Percentiles rank a stretch among this genome's conserved stretches.
Evolutionary conservation across 1,284 basidiomycete genomes (phyloP).

Genomic region (Butyriboletus pseudospeciosus): DNA sequence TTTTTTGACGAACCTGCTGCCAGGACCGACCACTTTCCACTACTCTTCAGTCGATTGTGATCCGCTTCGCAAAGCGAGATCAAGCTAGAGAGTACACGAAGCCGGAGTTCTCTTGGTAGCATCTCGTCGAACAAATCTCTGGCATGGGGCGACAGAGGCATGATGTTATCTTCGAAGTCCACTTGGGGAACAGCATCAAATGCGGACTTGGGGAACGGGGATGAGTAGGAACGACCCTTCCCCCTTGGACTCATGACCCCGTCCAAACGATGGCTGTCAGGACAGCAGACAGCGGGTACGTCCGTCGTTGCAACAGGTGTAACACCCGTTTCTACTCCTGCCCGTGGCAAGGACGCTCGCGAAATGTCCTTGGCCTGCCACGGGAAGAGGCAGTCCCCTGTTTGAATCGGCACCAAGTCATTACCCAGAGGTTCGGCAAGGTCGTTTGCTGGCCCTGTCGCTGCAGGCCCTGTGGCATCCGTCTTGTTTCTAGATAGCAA

Average conservation of each 20-base stretch:
- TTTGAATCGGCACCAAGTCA: constrained; percentile 22
- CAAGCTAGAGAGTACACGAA: constrained; percentile 58
- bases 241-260: constrained; percentile 32
- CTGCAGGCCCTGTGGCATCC: constrained; percentile 9
- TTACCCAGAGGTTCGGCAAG: constrained; percentile 4
- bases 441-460: constrained; percentile 2
- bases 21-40: constrained; percentile 52
- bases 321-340: constrained; percentile 26
- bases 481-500: constrained; percentile 46
- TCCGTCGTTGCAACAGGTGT: constrained; percentile 9
- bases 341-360: constrained; percentile 28
- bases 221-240: constrained; percentile 61
- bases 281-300: constrained; percentile 8
- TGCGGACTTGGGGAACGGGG: constrained; percentile 54
- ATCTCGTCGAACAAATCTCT: constrained; percentile 60
- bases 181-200: constrained; percentile 51
- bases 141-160: constrained; percentile 42
- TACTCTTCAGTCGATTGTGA: constrained; percentile 39
- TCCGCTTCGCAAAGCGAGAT: constrained; percentile 54
- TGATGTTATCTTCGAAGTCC: constrained; percentile 44
- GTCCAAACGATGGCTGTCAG: constrained; percentile 13
- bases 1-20: constrained; percentile 54
- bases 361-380: constrained; percentile 39
- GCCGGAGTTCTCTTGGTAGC: constrained; percentile 70
- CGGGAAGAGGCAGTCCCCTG: constrained; percentile 39